Conservation (phyloP, 2,329 filamentous ascomycete species). For the Colletotrichum somersetense region DNA sequence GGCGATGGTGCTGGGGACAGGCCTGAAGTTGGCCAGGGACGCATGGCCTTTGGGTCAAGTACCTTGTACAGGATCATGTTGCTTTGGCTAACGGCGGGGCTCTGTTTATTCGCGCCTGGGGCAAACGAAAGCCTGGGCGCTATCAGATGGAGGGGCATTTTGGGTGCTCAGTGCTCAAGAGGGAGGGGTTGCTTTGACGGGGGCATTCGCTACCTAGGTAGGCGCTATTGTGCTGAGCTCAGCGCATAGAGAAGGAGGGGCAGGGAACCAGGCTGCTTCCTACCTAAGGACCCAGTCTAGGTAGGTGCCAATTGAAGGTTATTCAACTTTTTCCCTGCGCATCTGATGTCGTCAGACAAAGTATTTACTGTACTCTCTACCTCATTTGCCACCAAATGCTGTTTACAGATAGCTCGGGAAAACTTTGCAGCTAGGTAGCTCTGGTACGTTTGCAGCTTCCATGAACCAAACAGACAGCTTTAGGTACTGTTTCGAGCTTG, state of each 20-base stretch:
- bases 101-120: neutral
- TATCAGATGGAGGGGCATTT: constrained; percentile 16
- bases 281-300: too few species aligned
- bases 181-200: neutral
- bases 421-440: neutral
- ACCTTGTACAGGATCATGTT: constrained; percentile 1
- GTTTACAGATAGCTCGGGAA: neutral
- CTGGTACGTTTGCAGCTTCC: neutral
- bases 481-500: neutral
- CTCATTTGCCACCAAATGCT: neutral
- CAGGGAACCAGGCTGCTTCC: neutral
- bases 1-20: constrained; percentile 21
- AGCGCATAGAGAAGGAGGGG: constrained; percentile 18
- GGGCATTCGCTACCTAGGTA: neutral
- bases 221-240: constrained; percentile 14
- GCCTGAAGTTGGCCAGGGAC: constrained; percentile 30
- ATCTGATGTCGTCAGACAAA: constrained; percentile 14
- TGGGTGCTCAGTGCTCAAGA: neutral
- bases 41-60: constrained; percentile 2
- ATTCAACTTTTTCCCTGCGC: neutral
- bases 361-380: neutral
- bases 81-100: constrained; percentile 9
- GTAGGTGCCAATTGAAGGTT: constrained; percentile 12
- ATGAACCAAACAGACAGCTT: neutral
- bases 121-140: neutral